A percentile compares a stretch with the other conserved stretches of the same genome.
Conservation (phyloP, 257 asterid genomes). For the Capsicum chinense region DNA sequence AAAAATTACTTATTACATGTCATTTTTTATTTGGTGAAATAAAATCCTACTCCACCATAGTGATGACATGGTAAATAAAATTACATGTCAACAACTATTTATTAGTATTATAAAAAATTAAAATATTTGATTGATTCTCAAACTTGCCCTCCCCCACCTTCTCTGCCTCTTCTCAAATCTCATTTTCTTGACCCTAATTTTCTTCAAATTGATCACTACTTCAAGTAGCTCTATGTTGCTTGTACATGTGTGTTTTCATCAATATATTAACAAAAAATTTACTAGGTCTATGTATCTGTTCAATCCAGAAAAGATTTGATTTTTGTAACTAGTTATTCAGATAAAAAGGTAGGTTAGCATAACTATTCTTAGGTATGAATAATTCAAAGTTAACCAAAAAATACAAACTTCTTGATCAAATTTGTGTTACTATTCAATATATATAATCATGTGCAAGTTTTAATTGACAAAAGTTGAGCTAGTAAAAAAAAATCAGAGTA, state of each 20-base stretch:
- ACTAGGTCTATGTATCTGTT: slow-evolving; percentile 6
- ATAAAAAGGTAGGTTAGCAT: not conserved
- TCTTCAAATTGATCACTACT: too few species aligned
- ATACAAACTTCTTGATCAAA: slow-evolving; percentile 5
- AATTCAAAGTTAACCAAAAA: not conserved
- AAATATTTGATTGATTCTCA: too few species aligned
- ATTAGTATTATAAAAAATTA: too few species aligned
- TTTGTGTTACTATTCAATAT: not conserved
- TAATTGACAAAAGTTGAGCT: slow-evolving; percentile 1
- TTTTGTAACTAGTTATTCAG: slow-evolving; percentile 11
- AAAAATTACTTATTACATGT: too few species aligned
- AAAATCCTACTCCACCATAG: too few species aligned
- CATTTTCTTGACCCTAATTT: too few species aligned
- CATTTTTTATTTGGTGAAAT: too few species aligned
- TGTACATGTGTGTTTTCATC: not conserved
- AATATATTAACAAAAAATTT: not conserved
- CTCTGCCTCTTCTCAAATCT: too few species aligned
- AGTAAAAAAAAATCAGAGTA: slow-evolving; percentile 65
- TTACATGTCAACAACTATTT: too few species aligned
- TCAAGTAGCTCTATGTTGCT: not conserved
- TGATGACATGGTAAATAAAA: too few species aligned
- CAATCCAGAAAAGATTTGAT: slow-evolving; percentile 3
- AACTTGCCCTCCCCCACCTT: too few species aligned
- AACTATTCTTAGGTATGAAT: not conserved
- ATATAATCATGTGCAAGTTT: not conserved